Evolutionary conservation across 2,329 filamentous ascomycete genomes (phyloP).

Genomic region (Coccinonectria pachysandricola): DNA sequence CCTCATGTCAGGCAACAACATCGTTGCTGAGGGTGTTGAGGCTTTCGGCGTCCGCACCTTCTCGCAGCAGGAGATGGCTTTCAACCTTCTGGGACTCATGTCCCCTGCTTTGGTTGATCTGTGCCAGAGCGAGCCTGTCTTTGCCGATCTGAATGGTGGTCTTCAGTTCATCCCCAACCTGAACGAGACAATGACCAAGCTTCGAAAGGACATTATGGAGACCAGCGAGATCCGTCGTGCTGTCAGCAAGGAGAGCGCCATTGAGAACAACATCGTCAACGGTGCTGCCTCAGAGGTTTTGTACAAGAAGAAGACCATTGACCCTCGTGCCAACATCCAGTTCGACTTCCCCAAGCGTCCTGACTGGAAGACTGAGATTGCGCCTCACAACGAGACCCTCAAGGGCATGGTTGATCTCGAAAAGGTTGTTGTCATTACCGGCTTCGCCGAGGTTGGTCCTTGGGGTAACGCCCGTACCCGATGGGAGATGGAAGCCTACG

Average conservation of each 20-base stretch:
- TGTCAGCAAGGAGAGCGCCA: conserved; percentile 88
- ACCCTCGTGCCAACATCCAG: conserved; percentile 95
- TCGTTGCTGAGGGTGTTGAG: conserved; percentile 94
- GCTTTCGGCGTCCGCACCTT: conserved; percentile 95
- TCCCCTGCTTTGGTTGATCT: conserved; percentile 86
- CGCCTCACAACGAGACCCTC: conserved; percentile 76
- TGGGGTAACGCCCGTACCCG: conserved; percentile 98
- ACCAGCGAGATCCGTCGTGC: conserved; percentile 88
- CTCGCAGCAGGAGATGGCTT: conserved; percentile 99
- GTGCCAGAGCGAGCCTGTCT: conserved; percentile 91
- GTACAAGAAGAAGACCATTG: conserved; percentile 88
- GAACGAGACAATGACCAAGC: conserved; percentile 85
- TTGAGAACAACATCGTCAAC: conserved; percentile 96
- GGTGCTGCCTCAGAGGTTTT: conserved; percentile 84
- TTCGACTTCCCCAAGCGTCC: conserved; percentile 88
- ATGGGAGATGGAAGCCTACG: conserved; percentile 98
- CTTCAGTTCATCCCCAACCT: conserved; percentile 95
- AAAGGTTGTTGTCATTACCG: conserved; percentile 94
- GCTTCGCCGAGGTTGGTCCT: conserved; percentile 89
- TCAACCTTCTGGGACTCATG: conserved; percentile 96
- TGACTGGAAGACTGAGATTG: conserved; percentile 83
- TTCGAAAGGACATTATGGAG: conserved; percentile 90
- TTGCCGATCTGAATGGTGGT: conserved; percentile 93
- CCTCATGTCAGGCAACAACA: conserved; percentile 95
- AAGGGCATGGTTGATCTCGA: conserved; percentile 98